Conservation (phyloP, 176 grass and related monocot species). For the Rhynchospora tenuis region DNA sequence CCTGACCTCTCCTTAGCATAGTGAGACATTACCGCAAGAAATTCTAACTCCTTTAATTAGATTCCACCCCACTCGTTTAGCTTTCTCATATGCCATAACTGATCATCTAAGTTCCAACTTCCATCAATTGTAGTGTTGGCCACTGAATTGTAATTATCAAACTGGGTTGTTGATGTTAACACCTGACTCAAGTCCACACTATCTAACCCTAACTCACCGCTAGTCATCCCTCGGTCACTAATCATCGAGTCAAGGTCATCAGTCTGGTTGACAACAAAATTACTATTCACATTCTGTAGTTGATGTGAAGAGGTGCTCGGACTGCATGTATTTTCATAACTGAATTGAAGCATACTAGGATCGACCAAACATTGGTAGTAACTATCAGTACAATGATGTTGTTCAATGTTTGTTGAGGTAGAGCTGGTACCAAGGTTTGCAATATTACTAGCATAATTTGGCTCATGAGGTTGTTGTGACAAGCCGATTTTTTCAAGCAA, state of each 20-base stretch:
- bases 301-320: slow-evolving; percentile 42
- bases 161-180: slow-evolving; percentile 6
- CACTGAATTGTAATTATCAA: slow-evolving; percentile 20
- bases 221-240: neutral
- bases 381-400: neutral
- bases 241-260: slow-evolving; percentile 9
- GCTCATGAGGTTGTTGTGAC: slow-evolving; percentile 12
- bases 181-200: slow-evolving; percentile 38
- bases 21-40: slow-evolving; percentile 56
- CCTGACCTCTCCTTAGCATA: slow-evolving; percentile 42
- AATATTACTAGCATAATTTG: neutral
- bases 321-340: slow-evolving; percentile 28
- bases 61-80: slow-evolving; percentile 68
- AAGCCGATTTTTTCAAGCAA: slow-evolving; percentile 68
- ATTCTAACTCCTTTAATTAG: slow-evolving; percentile 45
- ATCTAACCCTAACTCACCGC: slow-evolving; percentile 28
- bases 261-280: slow-evolving; percentile 3
- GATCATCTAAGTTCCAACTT: slow-evolving; percentile 39
- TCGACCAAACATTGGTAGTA: neutral
- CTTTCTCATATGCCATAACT: slow-evolving; percentile 50
- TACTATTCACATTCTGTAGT: slow-evolving; percentile 16
- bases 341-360: neutral
- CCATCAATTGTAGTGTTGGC: slow-evolving; percentile 12
- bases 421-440: neutral
- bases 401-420: neutral